Evolutionary conservation across 257 asterid genomes (phyloP).

Genomic region (Forsythia suspensa): DNA sequence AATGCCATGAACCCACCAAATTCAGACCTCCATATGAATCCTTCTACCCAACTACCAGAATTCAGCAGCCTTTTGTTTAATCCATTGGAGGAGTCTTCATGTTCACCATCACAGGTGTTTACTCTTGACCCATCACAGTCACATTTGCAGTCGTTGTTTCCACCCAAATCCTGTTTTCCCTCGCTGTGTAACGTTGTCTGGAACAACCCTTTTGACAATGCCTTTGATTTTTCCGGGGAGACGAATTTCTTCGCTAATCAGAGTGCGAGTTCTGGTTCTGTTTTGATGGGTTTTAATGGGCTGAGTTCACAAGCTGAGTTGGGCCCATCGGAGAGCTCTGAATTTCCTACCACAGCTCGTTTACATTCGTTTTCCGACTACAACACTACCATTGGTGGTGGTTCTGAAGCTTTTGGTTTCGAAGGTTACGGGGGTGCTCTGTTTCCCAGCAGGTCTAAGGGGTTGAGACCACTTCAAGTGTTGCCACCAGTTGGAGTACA

Average conservation of each 20-base stretch:
- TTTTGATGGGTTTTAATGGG: constrained; percentile 35
- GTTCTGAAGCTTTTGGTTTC: constrained; percentile 24
- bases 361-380: constrained; percentile 34
- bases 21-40: not conserved
- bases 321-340: constrained; percentile 8
- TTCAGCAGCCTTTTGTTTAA: constrained; percentile 29
- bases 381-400: constrained; percentile 30
- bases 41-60: constrained; percentile 23
- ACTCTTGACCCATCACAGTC: constrained; percentile 29
- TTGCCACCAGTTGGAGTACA: constrained; percentile 39
- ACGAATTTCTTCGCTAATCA: constrained; percentile 25
- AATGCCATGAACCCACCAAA: constrained; percentile 23
- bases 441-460: constrained; percentile 31
- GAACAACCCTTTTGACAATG: constrained; percentile 30
- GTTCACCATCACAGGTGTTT: constrained; percentile 34
- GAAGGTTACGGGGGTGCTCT: constrained; percentile 26
- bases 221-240: constrained; percentile 42
- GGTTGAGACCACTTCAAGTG: constrained; percentile 44
- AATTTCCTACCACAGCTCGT: constrained; percentile 26
- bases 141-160: constrained; percentile 32
- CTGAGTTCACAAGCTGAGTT: constrained; percentile 32
- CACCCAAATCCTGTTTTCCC: constrained; percentile 28
- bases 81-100: constrained; percentile 32
- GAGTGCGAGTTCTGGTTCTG: constrained; percentile 19
- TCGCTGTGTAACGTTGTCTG: constrained; percentile 21